Base-by-base conservation (phyloP, 2,329 filamentous ascomycete species). In the Sarocladiaceae sp. region DNA sequence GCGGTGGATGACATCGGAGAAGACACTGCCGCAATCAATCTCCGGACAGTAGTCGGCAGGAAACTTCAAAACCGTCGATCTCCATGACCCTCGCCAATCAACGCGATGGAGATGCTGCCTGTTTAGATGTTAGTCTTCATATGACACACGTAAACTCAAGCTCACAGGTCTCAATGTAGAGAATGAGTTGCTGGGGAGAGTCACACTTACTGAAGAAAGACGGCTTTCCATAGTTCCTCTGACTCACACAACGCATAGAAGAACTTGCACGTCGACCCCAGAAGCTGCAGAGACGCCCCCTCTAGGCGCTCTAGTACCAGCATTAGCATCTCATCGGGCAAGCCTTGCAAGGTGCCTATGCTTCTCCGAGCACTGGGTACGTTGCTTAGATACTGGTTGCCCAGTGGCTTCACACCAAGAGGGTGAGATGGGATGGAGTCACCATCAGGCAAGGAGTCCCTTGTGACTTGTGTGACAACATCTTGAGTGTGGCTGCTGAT, bases 141-240 rank as follows among this genome's bases (percentile, higher is more conserved):
- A n/a, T n/a, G n/a, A n/a, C n/a, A n/a, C n/a, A n/a, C n/a, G n/a
- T n/a, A n/a, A n/a, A 18, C 19, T 12, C 29, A 18, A 9, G 13
- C 4, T 29, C 4, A 18, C 4, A 18, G 10, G 3, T 13, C 21
- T 7, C 21, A 19, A n/a, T 27, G n/a, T 26, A 19, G 23, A 12
- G 12, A 42, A 42, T 2, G n/a, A 41, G 13, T 7, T 42, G 12
- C n/a, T n/a, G n/a, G 32, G 29, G 20, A 24, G 32, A 46, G 24
- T 44, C 24, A 45, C 33, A 81, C 88, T 79, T 81, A 95, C 89
- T 80, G 77, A 51, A 95, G 73, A 56, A 91, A 94, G 16, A 95
- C 64, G 15, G 81, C 65, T 63, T 93, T 90, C 91, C 91, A 97
- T 27, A 96, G 62, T 55, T 97, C 91, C 51, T 96, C 91, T 39